phyloP scores from a whole-genome alignment of 2,329 filamentous ascomycete genomes.

The Paracoccidioides lutzii region DNA sequence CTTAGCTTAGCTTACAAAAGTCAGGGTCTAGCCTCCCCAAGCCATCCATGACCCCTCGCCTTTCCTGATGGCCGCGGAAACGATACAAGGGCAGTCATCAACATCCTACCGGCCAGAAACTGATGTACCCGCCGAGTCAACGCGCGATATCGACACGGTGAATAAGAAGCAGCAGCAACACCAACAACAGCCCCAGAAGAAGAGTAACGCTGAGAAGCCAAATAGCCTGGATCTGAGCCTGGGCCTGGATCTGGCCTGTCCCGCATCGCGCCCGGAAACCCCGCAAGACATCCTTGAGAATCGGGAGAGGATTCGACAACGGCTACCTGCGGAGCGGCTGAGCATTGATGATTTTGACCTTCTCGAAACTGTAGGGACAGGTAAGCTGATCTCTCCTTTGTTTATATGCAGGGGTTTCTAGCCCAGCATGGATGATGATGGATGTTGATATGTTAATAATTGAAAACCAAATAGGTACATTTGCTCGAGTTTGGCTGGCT shows the following conservation, averaged over 20 bases:
- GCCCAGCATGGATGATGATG: too few relatives aligned
- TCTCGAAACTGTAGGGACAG: slow-evolving; percentile 38
- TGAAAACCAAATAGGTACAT: slow-evolving; percentile 29
- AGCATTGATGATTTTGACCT: slow-evolving; percentile 34
- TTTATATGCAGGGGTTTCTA: too few relatives aligned
- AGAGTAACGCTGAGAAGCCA: slow-evolving; percentile 17
- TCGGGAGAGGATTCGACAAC: slow-evolving; percentile 26
- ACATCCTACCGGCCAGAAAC: background rate
- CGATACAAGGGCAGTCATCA: slow-evolving; percentile 23
- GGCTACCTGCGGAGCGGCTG: slow-evolving; percentile 26
- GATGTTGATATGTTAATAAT: background rate
- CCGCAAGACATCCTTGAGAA: slow-evolving; percentile 28
- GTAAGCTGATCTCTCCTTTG: slow-evolving; percentile 16
- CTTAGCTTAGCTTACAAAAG: background rate
- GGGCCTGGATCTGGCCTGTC: slow-evolving; percentile 14
- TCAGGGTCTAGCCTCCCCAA: background rate
- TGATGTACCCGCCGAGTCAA: background rate
- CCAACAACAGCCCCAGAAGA: slow-evolving; percentile 10
- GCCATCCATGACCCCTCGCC: slow-evolving; percentile 10
- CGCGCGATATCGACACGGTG: background rate
- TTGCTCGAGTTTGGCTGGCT: slow-evolving; percentile 39
- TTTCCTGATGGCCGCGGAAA: slow-evolving; percentile 29
- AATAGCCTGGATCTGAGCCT: too few relatives aligned
- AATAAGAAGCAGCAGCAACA: background rate
- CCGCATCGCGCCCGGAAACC: slow-evolving; percentile 20